phyloP scores from a whole-genome alignment of 192 early-diverging fungal species.

The Podila epicladia region DNA sequence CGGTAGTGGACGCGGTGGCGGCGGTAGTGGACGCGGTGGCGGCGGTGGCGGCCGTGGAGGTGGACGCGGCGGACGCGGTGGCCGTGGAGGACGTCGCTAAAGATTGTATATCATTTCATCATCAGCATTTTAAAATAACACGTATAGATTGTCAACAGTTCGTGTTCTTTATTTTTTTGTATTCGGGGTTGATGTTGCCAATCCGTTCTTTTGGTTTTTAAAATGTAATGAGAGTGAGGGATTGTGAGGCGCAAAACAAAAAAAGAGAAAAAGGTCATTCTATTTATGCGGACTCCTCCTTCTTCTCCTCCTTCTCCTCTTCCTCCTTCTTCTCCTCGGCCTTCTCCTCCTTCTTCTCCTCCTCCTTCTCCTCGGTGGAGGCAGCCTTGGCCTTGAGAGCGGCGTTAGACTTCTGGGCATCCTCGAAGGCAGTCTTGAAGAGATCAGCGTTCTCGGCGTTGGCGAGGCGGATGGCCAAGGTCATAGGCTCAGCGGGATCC shows the following conservation, averaged over 20 bases:
- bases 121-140: slow-evolving; percentile 1
- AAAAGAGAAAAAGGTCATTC: not conserved
- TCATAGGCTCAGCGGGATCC: slow-evolving; percentile 76
- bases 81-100: slow-evolving; percentile 34
- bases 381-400: slow-evolving; percentile 79
- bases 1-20: slow-evolving; percentile 6
- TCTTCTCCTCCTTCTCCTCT: slow-evolving; percentile 51
- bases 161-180: not conserved
- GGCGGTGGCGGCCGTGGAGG: slow-evolving; percentile 25
- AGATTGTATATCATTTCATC: not conserved
- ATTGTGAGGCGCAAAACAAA: not conserved
- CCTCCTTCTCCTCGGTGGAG: slow-evolving; percentile 53
- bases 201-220: not conserved
- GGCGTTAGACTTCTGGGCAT: slow-evolving; percentile 93
- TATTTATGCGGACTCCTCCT: slow-evolving; percentile 49
- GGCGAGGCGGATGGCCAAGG: slow-evolving; percentile 95
- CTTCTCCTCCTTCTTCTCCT: slow-evolving; percentile 41
- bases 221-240: no score
- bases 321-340: slow-evolving; percentile 48
- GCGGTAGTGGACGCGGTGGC: slow-evolving; percentile 9
- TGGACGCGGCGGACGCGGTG: slow-evolving; percentile 5
- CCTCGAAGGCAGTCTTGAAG: slow-evolving; percentile 55
- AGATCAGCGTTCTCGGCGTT: slow-evolving; percentile 80
- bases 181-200: slow-evolving; percentile 5
- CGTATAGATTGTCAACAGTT: not conserved